phyloP scores from a whole-genome alignment of 768 basidiomycete genomes.

The Auriscalpium vulgare region DNA sequence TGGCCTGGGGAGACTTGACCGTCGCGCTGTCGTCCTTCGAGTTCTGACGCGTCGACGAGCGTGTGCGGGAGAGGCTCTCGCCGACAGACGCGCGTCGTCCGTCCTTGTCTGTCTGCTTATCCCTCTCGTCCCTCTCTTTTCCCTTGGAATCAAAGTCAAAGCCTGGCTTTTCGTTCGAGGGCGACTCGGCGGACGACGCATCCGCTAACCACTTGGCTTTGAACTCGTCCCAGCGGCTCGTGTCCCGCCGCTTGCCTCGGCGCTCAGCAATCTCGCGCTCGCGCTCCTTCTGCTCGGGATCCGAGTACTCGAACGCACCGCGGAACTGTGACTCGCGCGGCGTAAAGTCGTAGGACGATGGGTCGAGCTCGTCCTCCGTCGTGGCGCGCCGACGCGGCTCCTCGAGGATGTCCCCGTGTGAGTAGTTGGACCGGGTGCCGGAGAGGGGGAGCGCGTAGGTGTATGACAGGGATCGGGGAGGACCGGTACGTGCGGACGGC shows the following conservation, averaged over 20 bases:
- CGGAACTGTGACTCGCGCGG: constrained; percentile 44
- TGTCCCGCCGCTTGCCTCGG: constrained; percentile 48
- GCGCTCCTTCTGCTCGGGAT: constrained; percentile 28
- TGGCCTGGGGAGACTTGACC: constrained; percentile 25
- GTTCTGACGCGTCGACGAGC: neutral
- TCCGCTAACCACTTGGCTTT: constrained; percentile 24
- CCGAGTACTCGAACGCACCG: constrained; percentile 46
- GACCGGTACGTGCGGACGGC: constrained; percentile 62
- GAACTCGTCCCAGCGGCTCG: constrained; percentile 30
- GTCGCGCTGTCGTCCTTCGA: constrained; percentile 13
- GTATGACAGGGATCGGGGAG: constrained; percentile 61
- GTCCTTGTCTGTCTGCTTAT: constrained; percentile 8
- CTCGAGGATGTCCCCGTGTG: constrained; percentile 21
- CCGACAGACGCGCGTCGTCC: neutral
- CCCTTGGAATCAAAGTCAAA: constrained; percentile 26
- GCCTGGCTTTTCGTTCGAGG: constrained; percentile 33
- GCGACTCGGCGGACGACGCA: constrained; percentile 32
- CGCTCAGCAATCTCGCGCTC: constrained; percentile 38
- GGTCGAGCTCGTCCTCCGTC: constrained; percentile 26
- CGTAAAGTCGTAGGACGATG: constrained; percentile 24
- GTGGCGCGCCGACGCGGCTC: constrained; percentile 21
- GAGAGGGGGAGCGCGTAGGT: constrained; percentile 40
- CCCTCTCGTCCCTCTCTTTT: neutral
- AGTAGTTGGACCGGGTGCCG: constrained; percentile 16
- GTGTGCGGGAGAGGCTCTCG: neutral